Evolutionary conservation across 306 rosid species (phyloP).

Genomic region (Bauhinia variegata): DNA sequence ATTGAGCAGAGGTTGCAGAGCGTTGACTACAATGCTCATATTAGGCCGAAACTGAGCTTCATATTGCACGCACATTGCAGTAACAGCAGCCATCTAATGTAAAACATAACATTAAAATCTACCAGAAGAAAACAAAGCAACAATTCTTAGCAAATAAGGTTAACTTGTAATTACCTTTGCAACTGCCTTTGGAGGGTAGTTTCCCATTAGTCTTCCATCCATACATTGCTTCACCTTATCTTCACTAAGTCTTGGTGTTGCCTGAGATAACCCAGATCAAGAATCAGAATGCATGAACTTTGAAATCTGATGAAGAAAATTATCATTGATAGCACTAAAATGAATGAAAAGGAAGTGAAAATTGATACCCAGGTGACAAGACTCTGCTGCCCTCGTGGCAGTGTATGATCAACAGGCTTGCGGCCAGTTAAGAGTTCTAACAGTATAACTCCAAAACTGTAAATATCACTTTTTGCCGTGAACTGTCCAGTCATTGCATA

Average conservation of each 20-base stretch:
- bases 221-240: constrained; percentile 84
- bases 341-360: too few relatives aligned
- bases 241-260: constrained; percentile 81
- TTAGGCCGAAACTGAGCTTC: constrained; percentile 81
- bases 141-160: too few relatives aligned
- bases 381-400: constrained; percentile 89
- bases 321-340: constrained; percentile 16
- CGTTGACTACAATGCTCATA: constrained; percentile 79
- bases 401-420: constrained; percentile 79
- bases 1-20: constrained; percentile 66
- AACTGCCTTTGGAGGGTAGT: constrained; percentile 76
- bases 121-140: too few relatives aligned
- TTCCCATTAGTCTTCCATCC: constrained; percentile 66
- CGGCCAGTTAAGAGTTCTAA: constrained; percentile 83
- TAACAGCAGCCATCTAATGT: constrained; percentile 75
- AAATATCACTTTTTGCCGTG: constrained; percentile 77
- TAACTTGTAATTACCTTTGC: constrained; percentile 70
- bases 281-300: constrained; percentile 35
- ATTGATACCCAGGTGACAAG: constrained; percentile 83
- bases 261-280: constrained; percentile 51
- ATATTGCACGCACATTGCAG: constrained; percentile 80
- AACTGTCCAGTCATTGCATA: constrained; percentile 82
- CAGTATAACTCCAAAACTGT: constrained; percentile 79
- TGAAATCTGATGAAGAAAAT: constrained; percentile 7
- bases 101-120: too few relatives aligned